These are phyloP conservation scores for Naganishia kalamii DNA, from an alignment of 768 basidiomycete genomes.

Conservation along the genomic window DNA sequence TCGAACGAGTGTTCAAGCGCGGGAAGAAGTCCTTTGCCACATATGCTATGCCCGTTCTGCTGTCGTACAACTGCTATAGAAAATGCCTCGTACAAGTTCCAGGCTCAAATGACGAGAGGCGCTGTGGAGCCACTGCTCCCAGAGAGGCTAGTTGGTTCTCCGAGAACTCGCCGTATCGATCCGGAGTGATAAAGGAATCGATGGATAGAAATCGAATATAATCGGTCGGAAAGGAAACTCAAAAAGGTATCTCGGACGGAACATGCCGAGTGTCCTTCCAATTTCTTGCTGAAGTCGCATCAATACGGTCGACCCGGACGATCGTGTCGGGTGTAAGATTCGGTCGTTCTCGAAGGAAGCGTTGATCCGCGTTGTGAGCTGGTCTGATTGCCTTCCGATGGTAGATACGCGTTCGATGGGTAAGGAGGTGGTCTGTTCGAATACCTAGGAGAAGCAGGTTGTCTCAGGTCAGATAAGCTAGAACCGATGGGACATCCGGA, in stretches of 20 bases:
- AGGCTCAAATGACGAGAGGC: too few relatives aligned
- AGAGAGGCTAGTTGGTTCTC: too few relatives aligned
- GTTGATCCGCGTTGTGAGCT: conserved; percentile 1
- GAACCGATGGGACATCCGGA: not conserved
- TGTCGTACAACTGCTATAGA: too few relatives aligned
- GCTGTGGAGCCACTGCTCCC: too few relatives aligned
- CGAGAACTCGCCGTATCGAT: not conserved
- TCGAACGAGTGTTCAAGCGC: too few relatives aligned
- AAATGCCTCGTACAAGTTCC: too few relatives aligned
- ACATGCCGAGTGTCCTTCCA: not conserved
- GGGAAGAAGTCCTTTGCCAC: too few relatives aligned
- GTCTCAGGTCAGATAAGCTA: not conserved
- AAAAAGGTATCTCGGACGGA: not conserved
- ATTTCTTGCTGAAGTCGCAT: not conserved
- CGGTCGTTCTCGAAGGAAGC: conserved; percentile 2
- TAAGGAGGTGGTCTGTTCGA: not conserved
- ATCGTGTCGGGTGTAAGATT: conserved; percentile 10
- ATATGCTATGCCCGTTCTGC: too few relatives aligned
- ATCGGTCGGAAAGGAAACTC: not conserved
- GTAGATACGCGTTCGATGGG: not conserved
- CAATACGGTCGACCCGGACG: conserved; percentile 8
- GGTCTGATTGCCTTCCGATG: not conserved
- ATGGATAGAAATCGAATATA: conserved; percentile 10
- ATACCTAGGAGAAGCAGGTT: not conserved
- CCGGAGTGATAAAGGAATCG: not conserved